Conservation (phyloP, 2,329 filamentous ascomycete species). For the Sclerotinia nivalis region DNA sequence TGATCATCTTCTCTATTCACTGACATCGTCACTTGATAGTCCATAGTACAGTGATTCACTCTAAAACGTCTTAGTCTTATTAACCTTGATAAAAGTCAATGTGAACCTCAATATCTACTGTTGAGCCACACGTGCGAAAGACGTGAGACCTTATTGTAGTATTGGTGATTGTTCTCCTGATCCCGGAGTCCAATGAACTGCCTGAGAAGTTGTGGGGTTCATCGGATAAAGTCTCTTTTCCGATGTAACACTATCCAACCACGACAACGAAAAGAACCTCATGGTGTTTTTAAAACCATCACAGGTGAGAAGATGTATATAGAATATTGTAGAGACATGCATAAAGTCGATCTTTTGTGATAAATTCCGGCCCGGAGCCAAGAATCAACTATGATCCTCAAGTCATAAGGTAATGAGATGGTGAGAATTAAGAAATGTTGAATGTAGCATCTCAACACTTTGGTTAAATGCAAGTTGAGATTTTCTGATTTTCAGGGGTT, state of each 20-base stretch:
- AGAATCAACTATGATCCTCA: background rate
- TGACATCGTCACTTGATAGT: constrained; percentile 20
- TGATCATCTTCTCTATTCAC: background rate
- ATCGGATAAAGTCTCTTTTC: constrained; percentile 9
- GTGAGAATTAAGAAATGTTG: background rate
- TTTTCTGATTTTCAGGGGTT: background rate
- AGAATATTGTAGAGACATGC: constrained; percentile 6
- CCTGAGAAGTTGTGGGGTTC: background rate
- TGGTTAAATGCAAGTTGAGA: background rate
- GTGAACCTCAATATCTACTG: background rate
- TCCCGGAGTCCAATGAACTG: background rate
- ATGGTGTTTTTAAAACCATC: background rate
- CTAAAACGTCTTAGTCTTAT: background rate
- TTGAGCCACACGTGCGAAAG: constrained; percentile 20
- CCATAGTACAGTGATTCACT: constrained; percentile 9
- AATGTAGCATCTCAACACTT: background rate
- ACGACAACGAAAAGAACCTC: constrained; percentile 7
- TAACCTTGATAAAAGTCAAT: background rate
- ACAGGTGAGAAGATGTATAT: background rate
- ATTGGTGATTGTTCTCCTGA: constrained; percentile 14
- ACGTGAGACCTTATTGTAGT: constrained; percentile 19
- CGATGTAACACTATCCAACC: constrained; percentile 20
- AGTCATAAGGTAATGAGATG: background rate
- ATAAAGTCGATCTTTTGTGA: background rate
- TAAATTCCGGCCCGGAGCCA: background rate